Evolutionary conservation across 148 eudicot genomes (phyloP), one percentile per base, ranked within the genome.

Genomic region (Rhododendron mucronatum): DNA sequence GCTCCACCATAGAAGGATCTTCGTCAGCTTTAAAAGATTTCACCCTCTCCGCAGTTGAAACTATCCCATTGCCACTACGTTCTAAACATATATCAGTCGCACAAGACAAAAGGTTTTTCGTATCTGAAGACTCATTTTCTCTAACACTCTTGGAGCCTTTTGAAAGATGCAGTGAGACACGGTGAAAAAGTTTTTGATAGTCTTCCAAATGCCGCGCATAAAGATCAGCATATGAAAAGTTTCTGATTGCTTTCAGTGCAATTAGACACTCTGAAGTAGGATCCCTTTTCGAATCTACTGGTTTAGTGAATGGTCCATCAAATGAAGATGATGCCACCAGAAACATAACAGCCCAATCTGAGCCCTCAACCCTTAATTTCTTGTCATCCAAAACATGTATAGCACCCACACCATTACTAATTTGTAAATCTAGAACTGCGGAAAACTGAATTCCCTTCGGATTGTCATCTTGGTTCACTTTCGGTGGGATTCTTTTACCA

Each of bases 1-100:
- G 93, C 89, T 94, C 98, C 30, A 96, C 93, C 86, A 95, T 61
- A 57, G 96, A 93, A 18, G 99, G 98, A 90, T 96, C 99, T 92
- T 96, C 96, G 80, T 96, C 91, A 2, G 79, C 86, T 87, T 89
- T 85, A 88, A 95, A 96, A 50, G 98, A 95, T 78, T 87, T 91
- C 20, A 96, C 92, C 87, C 98, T 92, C 88, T 94, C 92, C 33
- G 95, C 89, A 82, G 96, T 93, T 33, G 98, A 79, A 76, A 91
- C 83, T 23, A 37, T 71, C 50, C 82, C 86, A 55, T 55, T 82
- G n/a, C 53, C 90, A 59, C 33, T 74, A 71, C 47, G 79, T 71
- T 74, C 81, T 2, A 67, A 71, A 84, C n/a, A 33, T 5, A 4
- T 47, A 69, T 23, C 61, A 75, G 63, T 83, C 21, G 2, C 39